Evolutionary conservation across 1,284 basidiomycete genomes (phyloP), one percentile per base, ranked within the genome.

Genomic region (Marasmius tenuissimus): DNA sequence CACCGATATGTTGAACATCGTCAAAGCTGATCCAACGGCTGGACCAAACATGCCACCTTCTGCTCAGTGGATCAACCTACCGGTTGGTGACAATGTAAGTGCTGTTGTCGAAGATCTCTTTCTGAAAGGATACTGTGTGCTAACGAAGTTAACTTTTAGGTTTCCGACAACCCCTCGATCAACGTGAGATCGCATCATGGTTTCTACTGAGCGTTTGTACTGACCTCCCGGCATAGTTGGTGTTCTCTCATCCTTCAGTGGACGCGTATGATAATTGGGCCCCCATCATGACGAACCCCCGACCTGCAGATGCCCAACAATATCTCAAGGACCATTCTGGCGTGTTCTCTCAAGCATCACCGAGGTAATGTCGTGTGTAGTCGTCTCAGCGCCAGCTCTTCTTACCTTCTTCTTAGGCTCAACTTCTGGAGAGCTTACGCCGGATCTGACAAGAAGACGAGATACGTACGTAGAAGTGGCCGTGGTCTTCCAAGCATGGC

Each of bases 241-340:
- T 88, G 35, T 87, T 88, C 74, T 87, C 84, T 1, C 86, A 88
- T 67, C 86, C 86, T 4, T 77, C 72, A 45, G 78, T 87, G 59
- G 82, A 88, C 70, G 79, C 84, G 1, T 87, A 87, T 64, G 83
- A 86, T n/a, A 87, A 88, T 70, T 88, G 86, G 86, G 82, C 80
- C 4, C 65, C 78, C 52, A 82, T 88, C 8, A 86, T 81, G 81
- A 73, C 71, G 27, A 73, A 75, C 68, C 86, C 86, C 9, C 78
- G 81, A 20, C 68, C 80, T 8, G 83, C 84, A 3, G 86, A 88
- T 68, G 79, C 81, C 14, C 72, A 75, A 7, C 84, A 85, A 67
- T 88, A 87, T 66, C 71, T 85, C 20, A 69, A 71, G 45, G 72
- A 72, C 64, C 81, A 80, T 61, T 80, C 84, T 20, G 86, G 86